Conservation (phyloP, 2,329 filamentous ascomycete species). For the Hymenoscyphus albidus region DNA sequence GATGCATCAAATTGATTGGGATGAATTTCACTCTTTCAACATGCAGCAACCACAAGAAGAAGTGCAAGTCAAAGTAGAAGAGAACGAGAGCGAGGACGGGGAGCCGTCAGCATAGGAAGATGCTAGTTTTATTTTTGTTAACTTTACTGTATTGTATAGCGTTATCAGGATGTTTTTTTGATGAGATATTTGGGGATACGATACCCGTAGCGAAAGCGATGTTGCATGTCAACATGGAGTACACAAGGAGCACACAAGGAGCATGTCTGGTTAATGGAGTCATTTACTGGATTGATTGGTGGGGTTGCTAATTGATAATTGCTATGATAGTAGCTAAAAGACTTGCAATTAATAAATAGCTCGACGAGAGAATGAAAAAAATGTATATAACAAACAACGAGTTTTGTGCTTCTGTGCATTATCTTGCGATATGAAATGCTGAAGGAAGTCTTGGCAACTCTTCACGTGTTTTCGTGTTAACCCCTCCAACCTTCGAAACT, state of each 20-base stretch:
- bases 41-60: conserved; percentile 11
- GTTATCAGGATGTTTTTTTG: conserved; percentile 19
- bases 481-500: too few species aligned
- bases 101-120: conserved; percentile 9
- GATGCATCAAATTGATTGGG: conserved; percentile 29
- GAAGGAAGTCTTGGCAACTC: too few species aligned
- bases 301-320: background rate
- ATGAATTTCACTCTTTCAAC: conserved; percentile 23
- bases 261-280: conserved; percentile 5
- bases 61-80: conserved; percentile 20
- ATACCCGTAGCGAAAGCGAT: conserved; percentile 5
- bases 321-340: background rate
- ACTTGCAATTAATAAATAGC: background rate
- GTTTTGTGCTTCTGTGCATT: background rate
- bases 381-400: background rate
- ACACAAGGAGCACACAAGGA: background rate
- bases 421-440: background rate
- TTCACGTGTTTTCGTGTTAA: too few species aligned
- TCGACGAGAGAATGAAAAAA: background rate
- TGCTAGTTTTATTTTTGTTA: conserved; percentile 9
- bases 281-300: background rate
- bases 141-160: conserved; percentile 24
- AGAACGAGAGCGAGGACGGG: conserved; percentile 17
- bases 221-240: conserved; percentile 6
- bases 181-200: conserved; percentile 4